phyloP scores from a whole-genome alignment of 208 protist genomes.

The Crithidia sp. region DNA sequence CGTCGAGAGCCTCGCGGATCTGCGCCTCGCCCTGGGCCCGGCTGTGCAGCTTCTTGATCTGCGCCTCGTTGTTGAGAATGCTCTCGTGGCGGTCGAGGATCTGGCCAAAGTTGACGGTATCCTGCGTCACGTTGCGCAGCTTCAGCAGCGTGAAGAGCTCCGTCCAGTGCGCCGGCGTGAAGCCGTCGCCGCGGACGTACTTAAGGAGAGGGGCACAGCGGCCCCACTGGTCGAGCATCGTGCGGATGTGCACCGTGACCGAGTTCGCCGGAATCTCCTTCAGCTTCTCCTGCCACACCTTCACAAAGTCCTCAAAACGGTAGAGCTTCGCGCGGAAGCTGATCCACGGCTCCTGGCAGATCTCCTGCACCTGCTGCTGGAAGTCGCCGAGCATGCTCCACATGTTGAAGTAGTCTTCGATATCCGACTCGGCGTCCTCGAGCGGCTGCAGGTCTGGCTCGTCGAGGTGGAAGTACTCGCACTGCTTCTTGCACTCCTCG shows the following conservation, averaged over 20 bases:
- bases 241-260: slow-evolving; percentile 89
- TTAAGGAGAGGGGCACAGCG: slow-evolving; percentile 90
- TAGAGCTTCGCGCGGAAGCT: slow-evolving; percentile 93
- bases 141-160: slow-evolving; percentile 92
- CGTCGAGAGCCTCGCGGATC: slow-evolving; percentile 96
- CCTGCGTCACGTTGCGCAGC: slow-evolving; percentile 80
- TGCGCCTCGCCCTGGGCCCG: slow-evolving; percentile 96
- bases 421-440: slow-evolving; percentile 80
- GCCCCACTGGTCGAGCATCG: slow-evolving; percentile 86
- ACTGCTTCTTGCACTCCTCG: slow-evolving; percentile 87
- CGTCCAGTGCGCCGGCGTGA: slow-evolving; percentile 95
- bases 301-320: slow-evolving; percentile 96
- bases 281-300: slow-evolving; percentile 91
- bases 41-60: slow-evolving; percentile 94
- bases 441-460: slow-evolving; percentile 83
- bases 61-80: slow-evolving; percentile 77
- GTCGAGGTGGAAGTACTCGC: slow-evolving; percentile 92
- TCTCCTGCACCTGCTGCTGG: slow-evolving; percentile 75
- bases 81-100: slow-evolving; percentile 83
- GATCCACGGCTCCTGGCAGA: slow-evolving; percentile 93
- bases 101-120: slow-evolving; percentile 92
- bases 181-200: slow-evolving; percentile 95
- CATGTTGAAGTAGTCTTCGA: slow-evolving; percentile 84
- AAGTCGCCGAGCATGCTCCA: slow-evolving; percentile 92
- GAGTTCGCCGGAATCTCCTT: slow-evolving; percentile 76